Evolutionary conservation across 2,329 filamentous ascomycete genomes (phyloP), one percentile per base, ranked within the genome.

Genomic region (Huntiella omanensis): DNA sequence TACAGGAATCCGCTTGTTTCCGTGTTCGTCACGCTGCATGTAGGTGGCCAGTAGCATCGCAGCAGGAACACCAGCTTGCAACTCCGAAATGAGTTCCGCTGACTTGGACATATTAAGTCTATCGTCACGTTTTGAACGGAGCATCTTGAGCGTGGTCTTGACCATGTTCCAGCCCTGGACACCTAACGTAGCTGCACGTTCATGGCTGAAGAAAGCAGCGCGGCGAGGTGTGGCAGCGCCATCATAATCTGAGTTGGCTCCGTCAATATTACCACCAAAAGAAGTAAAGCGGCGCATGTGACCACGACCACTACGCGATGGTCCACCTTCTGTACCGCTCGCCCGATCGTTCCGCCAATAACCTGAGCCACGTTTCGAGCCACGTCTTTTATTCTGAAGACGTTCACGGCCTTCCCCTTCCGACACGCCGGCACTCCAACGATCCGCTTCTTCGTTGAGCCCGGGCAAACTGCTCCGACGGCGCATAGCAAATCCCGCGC

Each of bases 1-100:
- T 45, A 98, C 86, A 0, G 91, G 91, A 48, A 98, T 94, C 49
- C 87, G 78, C 63, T 84, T 91, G 62, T 93, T 91, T 42, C 88
- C 86, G 55, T 95, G 84, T 61, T 98, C 91, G 55, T 98, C 91
- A 48, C 91, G 75, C 63, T 96, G 91, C 55, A 96, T 91, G 83
- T 96, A 95, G 57, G 87, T 95, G 5, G 91, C 91, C 45, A 98
- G 67, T 62, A 98, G 93, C 49, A 98, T 67, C 15, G 88, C 91
- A 17, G 91, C 91, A 3, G 91, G 91, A 1, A 87, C 85, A 46
- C 86, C 91, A 38, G 91, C 92, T 42, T 91, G 75, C 34, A 98
- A 67, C 61, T 98, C 91, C 1, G 91, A 91, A 74, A 98, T 88
- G 40, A 98, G 69, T 60, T 98, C 91, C 2, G 91, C 86, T 7